Base-by-base conservation (phyloP, 345 rosid genomes). In the Gossypium sturtianum region DNA sequence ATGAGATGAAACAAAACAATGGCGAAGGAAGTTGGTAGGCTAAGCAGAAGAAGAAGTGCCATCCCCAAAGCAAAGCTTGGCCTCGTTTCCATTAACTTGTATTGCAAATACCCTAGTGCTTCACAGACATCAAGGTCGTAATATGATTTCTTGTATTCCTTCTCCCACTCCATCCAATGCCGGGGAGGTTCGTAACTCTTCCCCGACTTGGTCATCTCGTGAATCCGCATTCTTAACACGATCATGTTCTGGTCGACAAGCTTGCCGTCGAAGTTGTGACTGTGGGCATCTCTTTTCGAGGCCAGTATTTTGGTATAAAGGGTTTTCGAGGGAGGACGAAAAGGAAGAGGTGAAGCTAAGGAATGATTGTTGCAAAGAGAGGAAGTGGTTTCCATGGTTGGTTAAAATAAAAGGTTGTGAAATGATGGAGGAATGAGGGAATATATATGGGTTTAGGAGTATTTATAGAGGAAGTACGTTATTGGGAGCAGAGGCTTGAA, bases 151-250 rank as follows among this genome's bases (percentile, higher is more conserved):
- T 80, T 87, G 41, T 74, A 86, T 27, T 81, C 86, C 70, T 89
- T 90, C 86, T 92, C 93, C 93, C 94, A 92, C 2, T 83, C 85
- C 87, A 83, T 84, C 97, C 97, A 88, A 17, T 86, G 77, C 22
- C 76, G 34, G 4, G 94, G 91, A 9, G 90, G 84, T 83, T 90
- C 89, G 66, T 86, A 81, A 71, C 82, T 87, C 75, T 84, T 76
- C 84, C 89, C 94, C 17, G 62, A 71, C 90, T 76, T 79, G 84
- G 82, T 86, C 86, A 82, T 84, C 81, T 86, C 91, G 29, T 81
- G 89, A 49, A 89, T 85, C 2, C 90, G 80, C 72, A 67, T 85
- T 67, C 94, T 77, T 0, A 87, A 77, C n/a, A 87, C 87, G 19
- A 87, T 38, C 76, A 73, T 73, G 58, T 29, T 73, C 47, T 73